Evolutionary conservation across 441 rosid genomes (phyloP), one percentile per base, ranked within the genome.

Genomic region (Corymbia citriodora): DNA sequence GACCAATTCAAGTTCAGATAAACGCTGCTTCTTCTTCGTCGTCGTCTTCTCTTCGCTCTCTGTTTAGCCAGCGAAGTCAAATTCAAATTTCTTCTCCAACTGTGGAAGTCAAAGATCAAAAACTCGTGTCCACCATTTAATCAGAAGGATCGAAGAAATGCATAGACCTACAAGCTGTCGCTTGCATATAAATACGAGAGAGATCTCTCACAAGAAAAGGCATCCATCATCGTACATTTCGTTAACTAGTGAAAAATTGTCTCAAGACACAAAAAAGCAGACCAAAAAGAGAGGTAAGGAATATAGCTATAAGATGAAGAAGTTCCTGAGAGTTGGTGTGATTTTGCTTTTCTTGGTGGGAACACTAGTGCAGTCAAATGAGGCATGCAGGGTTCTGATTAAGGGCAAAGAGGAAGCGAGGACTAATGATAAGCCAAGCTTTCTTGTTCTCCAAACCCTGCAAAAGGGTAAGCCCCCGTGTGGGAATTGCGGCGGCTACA

Each of bases 401-500:
- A 40, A 74, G 83, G 83, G 50, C 50, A 74, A 21, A 74, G 3
- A 21, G 83, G 50, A 40, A 0, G 83, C 27, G 29, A 6, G 83
- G 83, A 50, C 83, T 40, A 21, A 74, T 16, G 5, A 21, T 40
- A 21, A 74, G 15, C 29, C 50, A 2, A 21, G 50, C 10, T 4
- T 21, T 74, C 50, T 74, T 12, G 50, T 74, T 74, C 50, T 74
- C 50, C 50, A 74, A 40, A 74, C 50, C 83, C 89, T 92, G 36
- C 88, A 70, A 19, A 90, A 65, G 72, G 91, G 89, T 18, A 87
- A 10, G 1, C 48, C 48, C 25, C 55, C 91, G 25, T 57, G 61
- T 88, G 1, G 83, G 92, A 48, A 92, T 74, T 61, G 36, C 89
- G 10, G 92, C 92, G 85, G 90, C 53, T 1, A 87, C 72, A 86